Percentiles rank a stretch among this genome's conserved stretches.
Conservation (phyloP, 139 green algal species). For the Mychonastes homosphaera region DNA sequence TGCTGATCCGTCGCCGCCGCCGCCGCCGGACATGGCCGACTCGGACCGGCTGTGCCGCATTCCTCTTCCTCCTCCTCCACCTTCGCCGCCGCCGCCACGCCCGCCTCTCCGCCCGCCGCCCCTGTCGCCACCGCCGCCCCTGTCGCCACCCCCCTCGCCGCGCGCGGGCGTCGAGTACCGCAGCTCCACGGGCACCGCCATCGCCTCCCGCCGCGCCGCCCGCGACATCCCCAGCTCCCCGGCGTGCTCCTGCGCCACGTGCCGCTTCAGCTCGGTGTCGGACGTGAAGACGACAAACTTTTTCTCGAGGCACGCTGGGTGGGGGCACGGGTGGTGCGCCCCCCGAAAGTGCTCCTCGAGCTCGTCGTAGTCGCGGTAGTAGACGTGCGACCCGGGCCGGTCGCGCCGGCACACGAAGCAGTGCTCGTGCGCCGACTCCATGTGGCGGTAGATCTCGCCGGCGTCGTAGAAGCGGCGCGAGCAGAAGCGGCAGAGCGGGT, state of each 20-base stretch:
- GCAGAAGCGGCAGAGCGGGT: constrained; percentile 57
- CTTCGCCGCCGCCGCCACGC: constrained; percentile 30
- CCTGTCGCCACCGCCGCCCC: neutral
- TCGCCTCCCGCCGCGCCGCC: constrained; percentile 50
- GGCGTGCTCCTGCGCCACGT: constrained; percentile 61
- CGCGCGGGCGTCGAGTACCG: constrained; percentile 20
- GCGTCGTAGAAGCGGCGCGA: constrained; percentile 68
- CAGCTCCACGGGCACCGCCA: constrained; percentile 55
- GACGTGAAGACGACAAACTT: constrained; percentile 84
- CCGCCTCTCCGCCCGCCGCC: constrained; percentile 2
- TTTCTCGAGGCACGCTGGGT: constrained; percentile 70
- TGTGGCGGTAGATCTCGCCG: constrained; percentile 85
- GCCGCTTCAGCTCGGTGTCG: constrained; percentile 70
- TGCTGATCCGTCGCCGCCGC: neutral
- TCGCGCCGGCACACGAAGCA: constrained; percentile 75
- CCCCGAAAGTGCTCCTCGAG: constrained; percentile 75
- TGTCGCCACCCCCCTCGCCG: neutral
- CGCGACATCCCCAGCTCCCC: constrained; percentile 48
- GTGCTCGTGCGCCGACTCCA: constrained; percentile 76
- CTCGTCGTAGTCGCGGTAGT: constrained; percentile 80
- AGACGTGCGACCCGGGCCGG: constrained; percentile 66
- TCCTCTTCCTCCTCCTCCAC: neutral
- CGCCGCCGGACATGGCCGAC: constrained; percentile 5
- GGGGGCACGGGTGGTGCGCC: constrained; percentile 72
- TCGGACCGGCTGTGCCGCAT: constrained; percentile 35